Conservation (phyloP, 2,329 filamentous ascomycete species). For the Microcyclosporella mali region DNA sequence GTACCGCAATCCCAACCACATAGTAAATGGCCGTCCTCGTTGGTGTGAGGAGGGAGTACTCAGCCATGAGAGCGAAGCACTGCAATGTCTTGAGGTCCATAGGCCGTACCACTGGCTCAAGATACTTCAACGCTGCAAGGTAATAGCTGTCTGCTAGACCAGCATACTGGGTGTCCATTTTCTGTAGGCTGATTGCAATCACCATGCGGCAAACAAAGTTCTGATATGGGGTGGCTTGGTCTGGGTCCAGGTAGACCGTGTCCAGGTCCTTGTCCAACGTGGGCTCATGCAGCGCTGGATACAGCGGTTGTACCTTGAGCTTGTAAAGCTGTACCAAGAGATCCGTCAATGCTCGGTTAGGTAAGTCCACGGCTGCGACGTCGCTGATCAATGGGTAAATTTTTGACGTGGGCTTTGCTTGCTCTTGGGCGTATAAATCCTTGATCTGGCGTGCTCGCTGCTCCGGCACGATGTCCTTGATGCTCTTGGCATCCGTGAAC, state of each 20-base stretch:
- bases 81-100: slow-evolving; percentile 89
- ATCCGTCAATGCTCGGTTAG: slow-evolving; percentile 66
- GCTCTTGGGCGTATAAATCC: slow-evolving; percentile 62
- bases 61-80: slow-evolving; percentile 77
- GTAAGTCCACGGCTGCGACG: slow-evolving; percentile 69
- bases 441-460: slow-evolving; percentile 58
- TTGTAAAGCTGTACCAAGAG: slow-evolving; percentile 79
- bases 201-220: slow-evolving; percentile 89
- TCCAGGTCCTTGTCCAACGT: slow-evolving; percentile 70
- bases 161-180: slow-evolving; percentile 82
- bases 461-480: slow-evolving; percentile 86
- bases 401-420: slow-evolving; percentile 62
- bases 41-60: slow-evolving; percentile 88
- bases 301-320: slow-evolving; percentile 82
- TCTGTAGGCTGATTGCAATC: slow-evolving; percentile 90
- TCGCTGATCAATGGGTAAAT: slow-evolving; percentile 87
- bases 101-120: slow-evolving; percentile 76
- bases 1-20: slow-evolving; percentile 78
- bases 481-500: slow-evolving; percentile 82
- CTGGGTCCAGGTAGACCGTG: slow-evolving; percentile 65
- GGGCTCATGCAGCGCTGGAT: slow-evolving; percentile 79
- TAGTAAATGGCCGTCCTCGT: slow-evolving; percentile 91
- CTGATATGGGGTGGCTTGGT: slow-evolving; percentile 55
- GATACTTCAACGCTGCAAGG: slow-evolving; percentile 74
- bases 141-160: slow-evolving; percentile 94